A percentile compares a stretch with the other conserved stretches of the same genome.
Conservation (phyloP, 257 asterid genomes). For the Rubia yunnanensis region DNA sequence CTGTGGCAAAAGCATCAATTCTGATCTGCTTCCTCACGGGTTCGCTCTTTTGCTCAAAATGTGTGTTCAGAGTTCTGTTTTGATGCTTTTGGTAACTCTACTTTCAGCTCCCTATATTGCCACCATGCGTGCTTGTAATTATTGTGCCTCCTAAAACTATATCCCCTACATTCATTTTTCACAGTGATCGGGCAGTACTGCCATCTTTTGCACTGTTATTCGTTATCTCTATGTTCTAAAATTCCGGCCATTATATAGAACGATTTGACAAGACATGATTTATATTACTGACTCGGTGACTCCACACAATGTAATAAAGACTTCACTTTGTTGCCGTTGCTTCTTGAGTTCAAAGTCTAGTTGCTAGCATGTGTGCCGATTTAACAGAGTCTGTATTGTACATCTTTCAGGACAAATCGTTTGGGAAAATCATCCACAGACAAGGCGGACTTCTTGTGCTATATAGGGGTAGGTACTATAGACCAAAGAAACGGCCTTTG, state of each 20-base stretch:
- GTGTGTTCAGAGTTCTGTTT: neutral
- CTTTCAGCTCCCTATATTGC: neutral
- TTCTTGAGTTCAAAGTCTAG: neutral
- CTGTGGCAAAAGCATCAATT: neutral
- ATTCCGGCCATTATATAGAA: neutral
- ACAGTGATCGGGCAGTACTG: neutral
- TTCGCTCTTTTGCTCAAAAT: neutral
- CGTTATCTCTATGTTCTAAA: neutral
- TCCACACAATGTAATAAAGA: neutral
- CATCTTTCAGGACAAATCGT: constrained; percentile 66
- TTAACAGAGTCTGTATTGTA: neutral
- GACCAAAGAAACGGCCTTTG: constrained; percentile 45
- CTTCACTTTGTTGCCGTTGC: neutral
- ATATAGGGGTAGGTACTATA: constrained; percentile 77
- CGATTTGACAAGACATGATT: neutral
- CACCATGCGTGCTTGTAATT: neutral
- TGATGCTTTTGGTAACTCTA: neutral
- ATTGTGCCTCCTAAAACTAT: neutral
- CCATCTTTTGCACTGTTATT: neutral
- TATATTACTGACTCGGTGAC: neutral
- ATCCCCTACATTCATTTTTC: neutral
- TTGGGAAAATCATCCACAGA: constrained; percentile 68
- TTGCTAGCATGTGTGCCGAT: neutral
- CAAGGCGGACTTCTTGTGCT: constrained; percentile 63
- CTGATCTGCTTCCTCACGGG: neutral